Base-by-base conservation (phyloP, 768 basidiomycete species). In the Lactarius psammicola region DNA sequence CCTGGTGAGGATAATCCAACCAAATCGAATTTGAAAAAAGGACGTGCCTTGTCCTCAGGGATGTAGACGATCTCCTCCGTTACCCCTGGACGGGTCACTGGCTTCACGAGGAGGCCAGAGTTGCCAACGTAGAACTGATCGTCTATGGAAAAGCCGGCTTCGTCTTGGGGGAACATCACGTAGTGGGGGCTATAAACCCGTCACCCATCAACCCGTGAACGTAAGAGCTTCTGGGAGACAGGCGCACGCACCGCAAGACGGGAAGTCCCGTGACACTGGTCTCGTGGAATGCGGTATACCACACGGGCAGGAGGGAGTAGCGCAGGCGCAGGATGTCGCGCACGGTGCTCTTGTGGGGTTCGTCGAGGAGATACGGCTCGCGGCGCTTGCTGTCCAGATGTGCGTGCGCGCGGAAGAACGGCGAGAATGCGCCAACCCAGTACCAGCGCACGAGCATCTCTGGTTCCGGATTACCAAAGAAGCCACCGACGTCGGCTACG, bases 391-490 rank as follows among this genome's bases (percentile, higher is more conserved):
- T 95, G 75, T 99, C 96, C 72, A 98, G 88, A 75, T 98, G 96
- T 13, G 95, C 96, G 76, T 99, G 97, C 1, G 96, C 97, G 65
- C 97, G 86, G 88, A 98, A 95, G 86, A 99, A 99, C 7, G 97
- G 96, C 60, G 88, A 88, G 77, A 98, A 96, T 1, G 87, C 85
- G 30, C 97, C 97, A 58, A 96, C 91, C 78, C 92, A 94, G 71
- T 99, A 98, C 95, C 96, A 99, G 56, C 97, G 83, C 10, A 95
- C 88, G 38, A 99, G 86, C 87, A 98, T 94, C 73, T 98, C 97
- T 0, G 90, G 83, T 54, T 89, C 87, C 0, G 97, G 95, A 76
- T 98, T 95, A 20, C 96, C 95, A 73, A 98, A 98, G 87, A 98
- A 99, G 18, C 97, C 97, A 23, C 97, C 96, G 60, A 98, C 95